Evolutionary conservation across 805 yeast species (phyloP).

Genomic region (Trichomonascus vanleenenianus): DNA sequence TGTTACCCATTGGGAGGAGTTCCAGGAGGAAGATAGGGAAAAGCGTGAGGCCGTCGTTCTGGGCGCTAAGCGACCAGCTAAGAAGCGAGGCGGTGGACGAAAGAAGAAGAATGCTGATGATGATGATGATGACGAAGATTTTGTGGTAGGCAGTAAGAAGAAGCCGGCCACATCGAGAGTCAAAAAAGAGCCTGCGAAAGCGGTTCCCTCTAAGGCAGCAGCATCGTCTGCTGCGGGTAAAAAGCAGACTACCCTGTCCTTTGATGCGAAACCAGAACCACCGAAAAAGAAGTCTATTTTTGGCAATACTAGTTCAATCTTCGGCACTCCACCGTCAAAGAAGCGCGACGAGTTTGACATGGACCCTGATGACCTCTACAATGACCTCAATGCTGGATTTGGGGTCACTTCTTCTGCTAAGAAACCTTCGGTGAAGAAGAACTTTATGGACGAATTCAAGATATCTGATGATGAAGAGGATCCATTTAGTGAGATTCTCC

Average conservation of each 20-base stretch:
- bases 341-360: conserved; percentile 17
- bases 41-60: conserved; percentile 44
- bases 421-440: not conserved
- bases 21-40: conserved; percentile 56
- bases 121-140: conserved; percentile 26
- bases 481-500: not conserved
- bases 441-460: conserved; percentile 1
- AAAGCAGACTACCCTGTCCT: not conserved
- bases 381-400: conserved; percentile 6
- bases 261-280: not conserved
- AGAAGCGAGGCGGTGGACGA: conserved; percentile 30
- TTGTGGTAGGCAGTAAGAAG: conserved; percentile 13
- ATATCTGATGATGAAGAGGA: conserved; percentile 6
- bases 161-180: conserved; percentile 11
- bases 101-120: conserved; percentile 27
- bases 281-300: conserved; percentile 21
- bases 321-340: conserved; percentile 25
- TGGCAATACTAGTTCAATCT: conserved; percentile 30
- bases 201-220: not conserved
- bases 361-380: conserved; percentile 11
- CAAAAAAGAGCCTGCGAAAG: conserved; percentile 3
- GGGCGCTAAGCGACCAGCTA: conserved; percentile 28
- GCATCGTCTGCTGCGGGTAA: not conserved
- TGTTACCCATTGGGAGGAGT: conserved; percentile 54
- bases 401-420: conserved; percentile 1